phyloP scores from a whole-genome alignment of 139 green algal species.

The Astrephomene gubernaculifera region DNA sequence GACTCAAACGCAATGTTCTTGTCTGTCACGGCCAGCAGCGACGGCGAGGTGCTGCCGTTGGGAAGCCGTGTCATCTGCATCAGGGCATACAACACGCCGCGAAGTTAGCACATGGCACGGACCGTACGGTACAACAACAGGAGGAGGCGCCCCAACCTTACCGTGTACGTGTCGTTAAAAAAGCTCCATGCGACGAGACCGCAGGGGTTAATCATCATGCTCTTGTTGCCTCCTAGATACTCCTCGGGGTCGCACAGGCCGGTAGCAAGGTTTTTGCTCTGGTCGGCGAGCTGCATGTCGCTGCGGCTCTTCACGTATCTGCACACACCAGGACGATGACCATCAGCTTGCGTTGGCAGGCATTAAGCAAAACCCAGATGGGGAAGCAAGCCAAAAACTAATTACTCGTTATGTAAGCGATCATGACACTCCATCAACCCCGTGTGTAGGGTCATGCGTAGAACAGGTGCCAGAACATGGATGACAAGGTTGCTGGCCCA shows the following conservation, averaged over 20 bases:
- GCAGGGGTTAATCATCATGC: constrained; percentile 87
- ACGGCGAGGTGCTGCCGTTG: not conserved
- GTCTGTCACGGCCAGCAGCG: constrained; percentile 1
- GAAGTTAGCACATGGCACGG: too few relatives aligned
- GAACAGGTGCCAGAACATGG: too few relatives aligned
- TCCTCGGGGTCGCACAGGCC: constrained; percentile 71
- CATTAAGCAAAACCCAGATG: too few relatives aligned
- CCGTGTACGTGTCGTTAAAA: constrained; percentile 94
- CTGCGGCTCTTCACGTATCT: constrained; percentile 87
- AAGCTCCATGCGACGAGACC: constrained; percentile 91
- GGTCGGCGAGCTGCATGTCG: constrained; percentile 78
- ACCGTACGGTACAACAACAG: not conserved
- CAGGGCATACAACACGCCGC: too few relatives aligned
- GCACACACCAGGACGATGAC: too few relatives aligned
- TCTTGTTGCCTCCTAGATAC: constrained; percentile 44
- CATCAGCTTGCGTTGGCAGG: too few relatives aligned
- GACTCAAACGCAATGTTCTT: constrained; percentile 51
- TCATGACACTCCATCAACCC: too few relatives aligned
- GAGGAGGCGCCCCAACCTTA: constrained; percentile 17
- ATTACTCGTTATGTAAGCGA: too few relatives aligned
- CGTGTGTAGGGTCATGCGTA: too few relatives aligned
- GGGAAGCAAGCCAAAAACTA: too few relatives aligned
- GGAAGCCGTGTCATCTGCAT: not conserved
- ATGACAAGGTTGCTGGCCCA: too few relatives aligned
- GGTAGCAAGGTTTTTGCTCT: constrained; percentile 5